Evolutionary conservation across 257 asterid species (phyloP), one percentile per base, ranked within the genome.

Genomic region (Sherardia arvensis): DNA sequence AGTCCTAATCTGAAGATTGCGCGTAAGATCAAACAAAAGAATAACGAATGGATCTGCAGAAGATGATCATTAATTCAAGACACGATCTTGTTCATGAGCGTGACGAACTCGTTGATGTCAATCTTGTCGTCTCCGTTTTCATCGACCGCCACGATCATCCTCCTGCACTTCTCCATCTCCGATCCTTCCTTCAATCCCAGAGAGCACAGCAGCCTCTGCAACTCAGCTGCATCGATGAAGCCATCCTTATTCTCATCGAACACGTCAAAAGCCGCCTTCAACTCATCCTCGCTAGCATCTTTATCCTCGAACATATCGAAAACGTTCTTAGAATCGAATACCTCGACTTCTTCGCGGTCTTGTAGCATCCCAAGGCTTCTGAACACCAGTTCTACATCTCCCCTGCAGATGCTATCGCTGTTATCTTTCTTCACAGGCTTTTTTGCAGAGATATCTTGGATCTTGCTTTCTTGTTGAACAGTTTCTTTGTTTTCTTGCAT

Each of bases 171-270:
- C 56, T 76, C 77, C 58, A 84, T 28, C 12, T 78, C 77, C 38
- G 59, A 69, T 0, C 84, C 95, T 77, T 85, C 80, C 33, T 71
- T 69, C 4, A 91, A 73, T 15, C 95, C 92, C 77, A 88, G 64
- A 66, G 76, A 77, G 53, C 75, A 68, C 0, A 91, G 1, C 53
- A 91, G 71, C 59, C 60, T 81, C 53, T 85, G 95, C 83, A 91
- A 67, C 65, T 91, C 95, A 51, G 25, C n/a, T 6, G 80, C 92
- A 61, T 91, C 95, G 20, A 91, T 80, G 66, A 80, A 82, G 20
- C 98, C 98, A 77, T 91, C 98, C 62, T 68, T 61, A 21, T 86
- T 82, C 25, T 67, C 68, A 56, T 91, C 98, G 49, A 83, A 91
- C 40, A 85, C 85, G 18, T 80, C 82, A 21, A 91, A 91, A 38